Base-by-base conservation (phyloP, 2,329 filamentous ascomycete genomes). In the Cladobotryum protrusum region DNA sequence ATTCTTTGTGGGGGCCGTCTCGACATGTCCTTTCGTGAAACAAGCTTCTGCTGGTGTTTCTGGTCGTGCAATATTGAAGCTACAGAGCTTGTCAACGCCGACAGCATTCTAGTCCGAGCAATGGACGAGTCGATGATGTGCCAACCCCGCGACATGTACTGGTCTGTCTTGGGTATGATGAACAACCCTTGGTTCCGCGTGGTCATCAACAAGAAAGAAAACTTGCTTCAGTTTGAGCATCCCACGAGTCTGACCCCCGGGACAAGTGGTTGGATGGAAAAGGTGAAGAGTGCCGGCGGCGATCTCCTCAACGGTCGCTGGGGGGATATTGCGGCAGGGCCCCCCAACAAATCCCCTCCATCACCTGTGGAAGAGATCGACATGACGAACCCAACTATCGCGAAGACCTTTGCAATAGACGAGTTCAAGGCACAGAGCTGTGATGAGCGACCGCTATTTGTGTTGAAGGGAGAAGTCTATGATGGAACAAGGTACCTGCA, bases 91-190 rank as follows among this genome's bases (percentile, higher is more conserved):
- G 71, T 73, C 37, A 69, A 69, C 3, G 79, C 87, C 1, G 78
- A 82, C 40, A 89, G 90, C 59, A 81, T 96, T 35, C 77, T 95
- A 61, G 83, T 95, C 5, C 78, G 91, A 41, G 86, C 85, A 4
- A 95, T 96, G 89, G 91, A 96, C 58, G 91, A 96, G 56, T 80
- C 85, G 48, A 85, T 96, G 81, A 88, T 87, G 67, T 73, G 88
- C 0, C 89, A 95, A 64, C 91, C 91, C 4, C 78, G 88, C 54
- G 91, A 96, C 61, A 93, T 96, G 88, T 96, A 96, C 70, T 96
- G 91, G 91, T 90, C 83, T 53, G 89, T 95, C 2, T 72, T 96
- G 36, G 90, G 91, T 0, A 96, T 96, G 91, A 96, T 96, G 91
- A 96, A 96, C 69, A 96, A 96, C 59, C 87, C 89, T 0, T 96